Evolutionary conservation across 768 basidiomycete species (phyloP).

Genomic region (Boletus subcaerulescens): DNA sequence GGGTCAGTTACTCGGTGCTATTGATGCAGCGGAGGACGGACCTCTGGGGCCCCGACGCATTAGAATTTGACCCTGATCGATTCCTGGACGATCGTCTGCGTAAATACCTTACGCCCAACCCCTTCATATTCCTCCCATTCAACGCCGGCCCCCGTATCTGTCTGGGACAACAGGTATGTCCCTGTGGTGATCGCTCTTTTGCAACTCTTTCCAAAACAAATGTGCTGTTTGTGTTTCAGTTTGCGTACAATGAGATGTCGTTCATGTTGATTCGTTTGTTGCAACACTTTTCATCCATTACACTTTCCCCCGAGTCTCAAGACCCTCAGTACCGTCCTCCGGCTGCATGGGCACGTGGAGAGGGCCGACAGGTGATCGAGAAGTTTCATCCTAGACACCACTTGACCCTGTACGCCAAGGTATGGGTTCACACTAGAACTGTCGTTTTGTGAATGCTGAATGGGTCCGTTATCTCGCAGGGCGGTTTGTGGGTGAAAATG

Average conservation of each 20-base stretch:
- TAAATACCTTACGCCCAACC: slow-evolving; percentile 37
- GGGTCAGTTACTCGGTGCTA: slow-evolving; percentile 29
- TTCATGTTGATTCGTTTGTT: slow-evolving; percentile 32
- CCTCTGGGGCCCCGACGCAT: slow-evolving; percentile 38
- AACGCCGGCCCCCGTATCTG: slow-evolving; percentile 27
- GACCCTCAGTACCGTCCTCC: slow-evolving; percentile 27
- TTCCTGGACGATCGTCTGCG: slow-evolving; percentile 38
- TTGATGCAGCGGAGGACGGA: slow-evolving; percentile 37
- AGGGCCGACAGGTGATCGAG: slow-evolving; percentile 28
- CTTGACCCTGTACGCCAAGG: slow-evolving; percentile 37
- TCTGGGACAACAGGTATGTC: slow-evolving; percentile 34
- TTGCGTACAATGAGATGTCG: slow-evolving; percentile 35
- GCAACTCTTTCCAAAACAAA: not conserved
- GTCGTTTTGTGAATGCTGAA: not conserved
- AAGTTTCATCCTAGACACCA: slow-evolving; percentile 27
- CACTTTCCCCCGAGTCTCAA: slow-evolving; percentile 27
- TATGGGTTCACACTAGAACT: slow-evolving; percentile 14
- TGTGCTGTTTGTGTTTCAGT: slow-evolving; percentile 15
- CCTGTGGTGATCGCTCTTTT: not conserved
- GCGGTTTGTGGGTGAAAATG: slow-evolving; percentile 49
- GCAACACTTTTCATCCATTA: slow-evolving; percentile 26
- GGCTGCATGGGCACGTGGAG: slow-evolving; percentile 22
- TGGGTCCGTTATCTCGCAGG: slow-evolving; percentile 23
- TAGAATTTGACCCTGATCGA: slow-evolving; percentile 39
- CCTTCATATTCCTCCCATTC: slow-evolving; percentile 39